Conservation (phyloP, 305 asterid genomes). For the Rubia peregrina region DNA sequence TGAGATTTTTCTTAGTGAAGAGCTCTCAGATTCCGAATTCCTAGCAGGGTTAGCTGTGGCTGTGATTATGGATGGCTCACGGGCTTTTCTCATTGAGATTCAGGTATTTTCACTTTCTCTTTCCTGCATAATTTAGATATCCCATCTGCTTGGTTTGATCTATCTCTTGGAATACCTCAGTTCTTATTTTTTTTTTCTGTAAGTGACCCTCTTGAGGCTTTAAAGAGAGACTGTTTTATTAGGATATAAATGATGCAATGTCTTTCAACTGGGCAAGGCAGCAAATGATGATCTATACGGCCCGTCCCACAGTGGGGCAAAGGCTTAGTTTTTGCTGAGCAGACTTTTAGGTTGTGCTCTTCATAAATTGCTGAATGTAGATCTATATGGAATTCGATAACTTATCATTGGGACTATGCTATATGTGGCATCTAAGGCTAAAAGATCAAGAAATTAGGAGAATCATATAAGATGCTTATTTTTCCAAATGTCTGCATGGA, state of each 20-base stretch:
- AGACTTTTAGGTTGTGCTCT: background rate
- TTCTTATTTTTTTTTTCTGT: background rate
- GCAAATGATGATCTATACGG: background rate
- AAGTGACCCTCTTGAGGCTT: background rate
- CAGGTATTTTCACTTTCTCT: constrained; percentile 41
- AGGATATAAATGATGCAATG: background rate
- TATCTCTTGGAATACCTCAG: background rate
- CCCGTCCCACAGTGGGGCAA: too few relatives aligned
- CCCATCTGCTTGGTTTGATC: background rate
- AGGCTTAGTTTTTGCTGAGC: background rate
- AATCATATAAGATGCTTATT: background rate
- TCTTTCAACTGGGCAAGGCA: background rate
- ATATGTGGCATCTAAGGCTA: background rate
- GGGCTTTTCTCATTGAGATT: constrained; percentile 78
- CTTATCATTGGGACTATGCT: too few relatives aligned
- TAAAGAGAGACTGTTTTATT: background rate
- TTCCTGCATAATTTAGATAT: background rate
- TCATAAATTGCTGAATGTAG: background rate
- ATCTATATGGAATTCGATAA: too few relatives aligned
- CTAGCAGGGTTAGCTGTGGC: constrained; percentile 88
- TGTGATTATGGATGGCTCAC: constrained; percentile 83
- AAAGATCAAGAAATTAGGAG: background rate
- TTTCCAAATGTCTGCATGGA: background rate
- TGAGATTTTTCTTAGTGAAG: constrained; percentile 78
- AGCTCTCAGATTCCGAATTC: constrained; percentile 68